Evolutionary conservation across 176 grass and related monocot genomes (phyloP).

Genomic region (Avena atlantica): DNA sequence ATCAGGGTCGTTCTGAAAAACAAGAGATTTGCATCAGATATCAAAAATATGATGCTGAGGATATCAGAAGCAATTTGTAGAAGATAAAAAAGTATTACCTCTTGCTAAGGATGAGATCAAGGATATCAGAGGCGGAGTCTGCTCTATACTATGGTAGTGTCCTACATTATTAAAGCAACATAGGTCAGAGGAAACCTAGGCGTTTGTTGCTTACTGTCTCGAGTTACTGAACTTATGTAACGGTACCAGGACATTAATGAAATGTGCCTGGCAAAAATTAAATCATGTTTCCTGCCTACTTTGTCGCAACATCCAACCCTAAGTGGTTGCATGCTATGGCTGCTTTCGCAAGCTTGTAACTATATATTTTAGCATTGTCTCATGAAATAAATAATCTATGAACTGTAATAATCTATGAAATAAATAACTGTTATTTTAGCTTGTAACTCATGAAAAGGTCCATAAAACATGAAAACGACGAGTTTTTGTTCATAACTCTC

Average conservation of each 20-base stretch:
- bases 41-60: neutral
- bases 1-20: conserved; percentile 69
- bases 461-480: too few species aligned
- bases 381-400: neutral
- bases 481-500: too few species aligned
- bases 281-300: neutral
- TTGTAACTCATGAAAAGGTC: too few species aligned
- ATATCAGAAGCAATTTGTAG: neutral
- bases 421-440: too few species aligned
- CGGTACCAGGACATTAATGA: neutral
- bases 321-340: too few species aligned
- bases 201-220: neutral
- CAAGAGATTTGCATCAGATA: conserved; percentile 1
- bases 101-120: conserved; percentile 80
- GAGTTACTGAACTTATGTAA: neutral
- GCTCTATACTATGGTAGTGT: conserved; percentile 54
- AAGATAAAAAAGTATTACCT: conserved; percentile 25
- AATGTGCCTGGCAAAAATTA: neutral
- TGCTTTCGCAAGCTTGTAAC: neutral
- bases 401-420: too few species aligned
- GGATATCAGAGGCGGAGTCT: conserved; percentile 60
- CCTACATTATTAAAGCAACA: conserved; percentile 36
- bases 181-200: neutral
- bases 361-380: neutral
- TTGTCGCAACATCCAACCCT: too few species aligned